These are phyloP conservation scores for Penicillium paneum DNA, from an alignment of 2,329 filamentous ascomycete species.

Conservation along the genomic window DNA sequence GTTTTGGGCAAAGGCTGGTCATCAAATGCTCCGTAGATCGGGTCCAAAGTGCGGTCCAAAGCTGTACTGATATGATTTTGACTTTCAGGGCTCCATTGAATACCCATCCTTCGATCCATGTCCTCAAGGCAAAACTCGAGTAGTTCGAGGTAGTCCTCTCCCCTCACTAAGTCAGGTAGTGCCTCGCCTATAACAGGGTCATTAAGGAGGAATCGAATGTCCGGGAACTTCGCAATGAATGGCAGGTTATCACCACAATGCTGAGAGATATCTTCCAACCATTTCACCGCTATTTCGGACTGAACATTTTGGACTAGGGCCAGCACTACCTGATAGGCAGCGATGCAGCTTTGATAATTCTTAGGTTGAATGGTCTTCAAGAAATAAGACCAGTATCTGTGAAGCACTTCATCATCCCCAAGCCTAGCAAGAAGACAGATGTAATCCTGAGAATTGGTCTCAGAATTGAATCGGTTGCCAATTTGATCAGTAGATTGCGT, in stretches of 20 bases:
- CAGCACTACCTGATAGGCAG: conserved; percentile 26
- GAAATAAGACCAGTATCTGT: conserved; percentile 23
- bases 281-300: conserved; percentile 23
- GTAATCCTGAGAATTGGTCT: conserved; percentile 10
- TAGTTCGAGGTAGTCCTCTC: conserved; percentile 22
- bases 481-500: neutral
- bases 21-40: conserved; percentile 15
- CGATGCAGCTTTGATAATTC: conserved; percentile 1
- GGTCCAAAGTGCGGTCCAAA: conserved; percentile 11
- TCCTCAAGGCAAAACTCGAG: conserved; percentile 25
- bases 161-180: conserved; percentile 24
- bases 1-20: conserved; percentile 25
- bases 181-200: conserved; percentile 19
- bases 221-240: conserved; percentile 20
- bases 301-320: conserved; percentile 24
- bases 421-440: conserved; percentile 29
- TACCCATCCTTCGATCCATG: conserved; percentile 33
- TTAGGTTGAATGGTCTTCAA: conserved; percentile 6
- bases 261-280: conserved; percentile 26
- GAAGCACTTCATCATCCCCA: conserved; percentile 19
- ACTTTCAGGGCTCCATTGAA: conserved; percentile 26
- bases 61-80: conserved; percentile 17
- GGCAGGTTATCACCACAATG: conserved; percentile 22
- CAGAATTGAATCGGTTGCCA: neutral
- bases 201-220: conserved; percentile 22